phyloP scores from a whole-genome alignment of 495 filamentous ascomycete genomes.

The Penicillium parvum region DNA sequence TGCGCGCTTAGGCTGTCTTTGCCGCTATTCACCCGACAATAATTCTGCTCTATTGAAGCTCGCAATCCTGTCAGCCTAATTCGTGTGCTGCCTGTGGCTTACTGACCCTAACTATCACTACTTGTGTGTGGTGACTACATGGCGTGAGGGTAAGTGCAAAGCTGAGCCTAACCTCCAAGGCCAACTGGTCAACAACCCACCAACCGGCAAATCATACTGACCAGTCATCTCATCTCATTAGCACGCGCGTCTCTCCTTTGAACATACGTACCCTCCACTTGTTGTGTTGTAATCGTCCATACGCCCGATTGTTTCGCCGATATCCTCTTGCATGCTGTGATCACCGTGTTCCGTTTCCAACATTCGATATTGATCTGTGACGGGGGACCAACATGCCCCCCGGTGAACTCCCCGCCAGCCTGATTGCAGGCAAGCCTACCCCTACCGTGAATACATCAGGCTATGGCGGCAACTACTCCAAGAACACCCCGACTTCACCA shows the following conservation, averaged over 20 bases:
- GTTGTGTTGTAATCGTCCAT: background rate
- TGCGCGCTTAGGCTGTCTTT: constrained; percentile 11
- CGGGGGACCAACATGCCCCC: constrained; percentile 42
- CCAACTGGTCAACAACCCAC: background rate
- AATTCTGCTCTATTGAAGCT: constrained; percentile 1
- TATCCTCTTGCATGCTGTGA: constrained; percentile 17
- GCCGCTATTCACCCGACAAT: too few relatives aligned
- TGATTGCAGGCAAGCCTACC: constrained; percentile 45
- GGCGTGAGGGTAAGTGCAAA: constrained; percentile 21
- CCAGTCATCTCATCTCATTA: background rate
- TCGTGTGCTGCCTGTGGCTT: constrained; percentile 6
- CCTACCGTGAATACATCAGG: constrained; percentile 41
- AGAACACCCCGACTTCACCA: constrained; percentile 44
- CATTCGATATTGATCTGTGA: constrained; percentile 18
- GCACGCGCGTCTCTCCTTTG: constrained; percentile 9
- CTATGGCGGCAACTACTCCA: constrained; percentile 33
- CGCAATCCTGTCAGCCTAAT: background rate
- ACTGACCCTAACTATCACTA: background rate
- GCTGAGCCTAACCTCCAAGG: constrained; percentile 1
- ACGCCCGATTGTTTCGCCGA: background rate
- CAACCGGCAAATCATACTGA: constrained; percentile 7
- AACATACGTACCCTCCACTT: background rate
- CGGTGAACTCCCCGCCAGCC: constrained; percentile 45
- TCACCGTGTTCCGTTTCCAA: constrained; percentile 4
- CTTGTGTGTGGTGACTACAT: constrained; percentile 17